Evolutionary conservation across 2,329 filamentous ascomycete species (phyloP), one percentile per base, ranked within the genome.

Genomic region (Aspergillus costaricaensis): DNA sequence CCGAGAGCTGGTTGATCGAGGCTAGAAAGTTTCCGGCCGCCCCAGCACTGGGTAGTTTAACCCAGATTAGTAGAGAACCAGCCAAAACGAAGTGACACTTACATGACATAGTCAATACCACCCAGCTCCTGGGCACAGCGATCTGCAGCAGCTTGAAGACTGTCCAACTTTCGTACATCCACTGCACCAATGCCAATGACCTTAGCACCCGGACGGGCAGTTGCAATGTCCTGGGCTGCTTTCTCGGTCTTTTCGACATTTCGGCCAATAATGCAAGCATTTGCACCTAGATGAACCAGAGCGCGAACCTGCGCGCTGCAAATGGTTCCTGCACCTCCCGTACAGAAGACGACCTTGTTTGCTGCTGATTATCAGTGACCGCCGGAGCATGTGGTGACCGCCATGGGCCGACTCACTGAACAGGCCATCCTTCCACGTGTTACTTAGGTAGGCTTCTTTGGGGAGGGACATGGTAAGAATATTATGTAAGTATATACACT

Each of bases 11-110:
- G 43, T 89, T 85, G 62, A 98, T 89, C 4, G 94, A 90, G 0
- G 92, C 90, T 21, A 99, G 83, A 77, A 98, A 99, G 77, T 99
- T 99, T 61, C 95, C 95, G 17, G 95, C 95, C 14, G 95, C 95
- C 54, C 95, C 95, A 19, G 94, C 94, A 74, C 91, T 95, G 69
- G 57, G 53, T 25, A 36, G 32, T 36, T 36, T 3, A 21, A 39
- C 14, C 3, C 8, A 21, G 8, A 52, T 69, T 47, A 73, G 62
- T 47, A 63, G 30, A 44, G 36, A 48, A 44, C 50, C 3, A 25
- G 12, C 8, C n/a, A 5, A 7, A 38, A 55, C 7, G 5, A 23
- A 41, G 15, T 25, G 10, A 17, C 21, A 23, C 85, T 72, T 80
- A 94, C 91, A 97, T 96, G 60, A 96, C 91, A 75, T 89, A 97